Evolutionary conservation across 106 monocot species (phyloP).

Genomic region (Hemerocallis citrina): DNA sequence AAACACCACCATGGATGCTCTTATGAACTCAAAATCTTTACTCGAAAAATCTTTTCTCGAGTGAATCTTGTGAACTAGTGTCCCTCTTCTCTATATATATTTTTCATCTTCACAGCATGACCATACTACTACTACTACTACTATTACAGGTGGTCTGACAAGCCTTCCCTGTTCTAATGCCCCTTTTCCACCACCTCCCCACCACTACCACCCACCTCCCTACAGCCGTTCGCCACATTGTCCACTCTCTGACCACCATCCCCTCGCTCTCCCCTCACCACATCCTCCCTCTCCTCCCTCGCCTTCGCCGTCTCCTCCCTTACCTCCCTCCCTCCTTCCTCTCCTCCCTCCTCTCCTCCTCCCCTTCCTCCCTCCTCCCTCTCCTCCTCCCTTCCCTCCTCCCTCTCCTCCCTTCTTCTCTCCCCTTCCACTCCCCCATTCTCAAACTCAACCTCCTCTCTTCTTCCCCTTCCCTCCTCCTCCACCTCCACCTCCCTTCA

Average conservation of each 20-base stretch:
- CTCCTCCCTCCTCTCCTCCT: neutral
- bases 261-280: neutral
- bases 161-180: too few species aligned
- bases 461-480: neutral
- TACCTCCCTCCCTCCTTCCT: neutral
- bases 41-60: slow-evolving; percentile 51
- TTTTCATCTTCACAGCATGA: too few species aligned
- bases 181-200: too few species aligned
- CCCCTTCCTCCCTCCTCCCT: neutral
- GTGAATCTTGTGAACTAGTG: too few species aligned
- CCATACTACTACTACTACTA: too few species aligned
- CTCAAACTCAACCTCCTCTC: neutral
- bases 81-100: too few species aligned
- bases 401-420: neutral
- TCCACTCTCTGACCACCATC: neutral
- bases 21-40: too few species aligned
- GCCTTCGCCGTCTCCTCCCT: neutral
- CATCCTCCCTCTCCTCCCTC: neutral
- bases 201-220: too few species aligned
- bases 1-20: too few species aligned
- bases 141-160: too few species aligned
- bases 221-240: too few species aligned
- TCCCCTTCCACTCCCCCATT: neutral
- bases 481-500: neutral
- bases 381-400: neutral